A percentile compares a stretch with the other conserved stretches of the same genome.
These are phyloP conservation scores for Teunomyces stri DNA, from an alignment of 805 yeast species.

Conservation along the genomic window DNA sequence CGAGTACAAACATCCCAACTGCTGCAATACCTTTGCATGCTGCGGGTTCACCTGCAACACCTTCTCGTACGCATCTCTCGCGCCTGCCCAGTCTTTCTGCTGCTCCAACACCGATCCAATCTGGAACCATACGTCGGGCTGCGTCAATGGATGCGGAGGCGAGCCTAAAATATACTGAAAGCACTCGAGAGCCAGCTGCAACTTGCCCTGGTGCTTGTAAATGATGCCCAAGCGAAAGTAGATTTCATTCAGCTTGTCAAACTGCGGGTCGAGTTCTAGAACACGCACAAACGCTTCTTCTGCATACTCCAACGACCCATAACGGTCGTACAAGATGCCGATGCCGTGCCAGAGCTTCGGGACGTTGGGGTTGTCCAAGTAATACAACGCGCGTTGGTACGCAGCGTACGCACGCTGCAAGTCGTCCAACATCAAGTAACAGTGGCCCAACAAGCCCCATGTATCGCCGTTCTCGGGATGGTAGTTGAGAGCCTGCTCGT, in stretches of 20 bases:
- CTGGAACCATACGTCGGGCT: constrained; percentile 98
- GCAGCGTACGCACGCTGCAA: constrained; percentile 94
- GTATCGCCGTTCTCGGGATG: constrained; percentile 91
- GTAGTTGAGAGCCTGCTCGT: constrained; percentile 78
- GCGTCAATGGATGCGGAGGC: constrained; percentile 95
- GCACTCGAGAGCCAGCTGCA: constrained; percentile 86
- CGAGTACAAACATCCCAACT: constrained; percentile 91
- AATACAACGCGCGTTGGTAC: constrained; percentile 92
- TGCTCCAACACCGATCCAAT: constrained; percentile 94
- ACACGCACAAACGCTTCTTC: constrained; percentile 98
- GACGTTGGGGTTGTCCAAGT: constrained; percentile 87
- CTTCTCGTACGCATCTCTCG: constrained; percentile 92
- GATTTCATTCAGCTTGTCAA: constrained; percentile 94
- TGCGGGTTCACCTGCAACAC: constrained; percentile 86
- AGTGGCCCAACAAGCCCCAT: constrained; percentile 96
- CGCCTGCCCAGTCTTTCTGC: constrained; percentile 86
- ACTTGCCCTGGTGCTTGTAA: constrained; percentile 90
- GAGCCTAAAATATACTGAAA: constrained; percentile 85
- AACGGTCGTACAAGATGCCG: constrained; percentile 93
- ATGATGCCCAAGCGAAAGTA: constrained; percentile 95
- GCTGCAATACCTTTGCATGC: constrained; percentile 95
- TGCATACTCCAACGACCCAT: constrained; percentile 94
- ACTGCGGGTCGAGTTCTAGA: constrained; percentile 90
- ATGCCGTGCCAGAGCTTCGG: constrained; percentile 99
- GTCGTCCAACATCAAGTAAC: constrained; percentile 95